These are phyloP conservation scores for Castanea sativa DNA, from an alignment of 306 rosid genomes.

Conservation along the genomic window DNA sequence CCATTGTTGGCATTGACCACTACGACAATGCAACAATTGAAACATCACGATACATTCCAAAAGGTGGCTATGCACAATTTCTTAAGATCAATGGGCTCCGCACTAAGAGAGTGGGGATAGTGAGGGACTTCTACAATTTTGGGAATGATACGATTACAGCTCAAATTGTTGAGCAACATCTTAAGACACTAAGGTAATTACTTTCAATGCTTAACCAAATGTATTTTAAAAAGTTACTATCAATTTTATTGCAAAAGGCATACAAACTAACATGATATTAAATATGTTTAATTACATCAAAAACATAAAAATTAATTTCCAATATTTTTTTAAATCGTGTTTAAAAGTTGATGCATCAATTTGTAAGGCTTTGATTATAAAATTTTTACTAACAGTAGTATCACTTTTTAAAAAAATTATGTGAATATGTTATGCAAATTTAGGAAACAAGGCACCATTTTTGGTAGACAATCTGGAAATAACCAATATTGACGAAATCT, in stretches of 20 bases:
- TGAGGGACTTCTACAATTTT: constrained; percentile 26
- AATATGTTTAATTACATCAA: too few relatives aligned
- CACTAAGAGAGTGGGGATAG: constrained; percentile 62
- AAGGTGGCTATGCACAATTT: constrained; percentile 59
- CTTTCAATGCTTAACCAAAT: neutral
- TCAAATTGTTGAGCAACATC: constrained; percentile 35
- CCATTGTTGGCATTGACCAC: constrained; percentile 47
- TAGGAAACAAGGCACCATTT: constrained; percentile 48
- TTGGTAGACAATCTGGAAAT: constrained; percentile 45
- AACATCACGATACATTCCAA: constrained; percentile 48
- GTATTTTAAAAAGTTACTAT: neutral
- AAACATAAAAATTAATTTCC: too few relatives aligned
- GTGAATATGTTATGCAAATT: constrained; percentile 2
- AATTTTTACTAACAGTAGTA: too few relatives aligned
- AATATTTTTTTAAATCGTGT: too few relatives aligned
- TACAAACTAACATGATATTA: too few relatives aligned
- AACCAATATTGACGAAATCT: constrained; percentile 9
- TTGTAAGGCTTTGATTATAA: too few relatives aligned
- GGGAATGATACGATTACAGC: constrained; percentile 5
- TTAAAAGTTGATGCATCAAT: too few relatives aligned
- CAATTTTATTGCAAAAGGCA: too few relatives aligned
- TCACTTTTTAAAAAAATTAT: neutral
- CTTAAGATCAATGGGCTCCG: constrained; percentile 42
- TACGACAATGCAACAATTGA: constrained; percentile 39
- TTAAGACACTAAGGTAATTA: constrained; percentile 53